Evolutionary conservation across 2,329 filamentous ascomycete genomes (phyloP).

Genomic region (Tolypocladium sp.): DNA sequence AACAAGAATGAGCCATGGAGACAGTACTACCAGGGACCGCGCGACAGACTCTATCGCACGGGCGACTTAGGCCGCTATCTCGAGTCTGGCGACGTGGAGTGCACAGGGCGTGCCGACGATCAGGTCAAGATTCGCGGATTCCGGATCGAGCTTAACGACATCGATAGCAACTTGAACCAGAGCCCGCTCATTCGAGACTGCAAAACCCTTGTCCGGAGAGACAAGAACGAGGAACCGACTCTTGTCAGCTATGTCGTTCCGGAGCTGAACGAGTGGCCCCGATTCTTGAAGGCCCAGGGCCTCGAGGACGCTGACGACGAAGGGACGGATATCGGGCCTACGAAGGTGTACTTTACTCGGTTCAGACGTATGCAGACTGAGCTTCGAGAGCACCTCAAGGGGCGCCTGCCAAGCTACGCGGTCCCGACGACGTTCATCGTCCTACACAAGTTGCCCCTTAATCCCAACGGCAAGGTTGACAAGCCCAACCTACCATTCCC

Average conservation of each 20-base stretch:
- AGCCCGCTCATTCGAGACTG: constrained; percentile 73
- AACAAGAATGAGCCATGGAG: constrained; percentile 63
- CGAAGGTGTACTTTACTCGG: constrained; percentile 32
- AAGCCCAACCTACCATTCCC: constrained; percentile 72
- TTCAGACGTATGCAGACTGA: constrained; percentile 38
- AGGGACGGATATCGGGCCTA: constrained; percentile 34
- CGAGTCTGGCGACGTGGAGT: constrained; percentile 61
- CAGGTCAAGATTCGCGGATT: constrained; percentile 97
- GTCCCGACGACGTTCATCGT: constrained; percentile 25
- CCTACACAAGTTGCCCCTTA: constrained; percentile 50
- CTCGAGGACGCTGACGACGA: constrained; percentile 47
- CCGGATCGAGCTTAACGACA: constrained; percentile 88
- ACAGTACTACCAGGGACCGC: constrained; percentile 67
- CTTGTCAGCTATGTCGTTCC: constrained; percentile 86
- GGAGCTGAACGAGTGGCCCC: constrained; percentile 62
- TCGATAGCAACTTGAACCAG: constrained; percentile 72
- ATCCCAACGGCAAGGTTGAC: constrained; percentile 75
- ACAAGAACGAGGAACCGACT: constrained; percentile 56
- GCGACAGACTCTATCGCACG: constrained; percentile 79
- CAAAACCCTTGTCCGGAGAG: constrained; percentile 62
- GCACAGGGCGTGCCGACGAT: constrained; percentile 71
- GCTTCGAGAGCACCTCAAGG: constrained; percentile 58
- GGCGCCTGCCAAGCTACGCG: constrained; percentile 34
- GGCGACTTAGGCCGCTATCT: constrained; percentile 78
- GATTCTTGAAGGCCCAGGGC: constrained; percentile 51